Conservation (phyloP, 2,329 filamentous ascomycete genomes). For the Bimuria novae-zelandiae region DNA sequence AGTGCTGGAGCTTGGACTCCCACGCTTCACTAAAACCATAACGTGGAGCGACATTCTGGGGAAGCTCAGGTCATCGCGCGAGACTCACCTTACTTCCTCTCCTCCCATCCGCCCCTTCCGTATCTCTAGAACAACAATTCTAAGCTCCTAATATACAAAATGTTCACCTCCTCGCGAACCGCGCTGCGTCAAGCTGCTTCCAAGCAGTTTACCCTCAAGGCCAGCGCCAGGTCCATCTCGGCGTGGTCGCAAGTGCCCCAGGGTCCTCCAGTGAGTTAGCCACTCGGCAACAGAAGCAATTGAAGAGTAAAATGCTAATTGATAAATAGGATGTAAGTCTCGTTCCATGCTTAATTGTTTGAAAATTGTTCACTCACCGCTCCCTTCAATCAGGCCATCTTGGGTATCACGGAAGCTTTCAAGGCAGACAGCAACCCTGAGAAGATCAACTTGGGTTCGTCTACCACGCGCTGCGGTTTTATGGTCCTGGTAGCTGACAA, state of each 20-base stretch:
- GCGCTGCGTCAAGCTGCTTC: conserved; percentile 45
- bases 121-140: conserved; percentile 7
- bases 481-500: conserved; percentile 24
- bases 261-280: conserved; percentile 81
- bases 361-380: conserved; percentile 22
- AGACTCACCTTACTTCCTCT: conserved; percentile 13
- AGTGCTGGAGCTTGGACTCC: conserved; percentile 8
- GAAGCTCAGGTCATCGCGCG: conserved; percentile 31
- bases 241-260: conserved; percentile 91
- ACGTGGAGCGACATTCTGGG: conserved; percentile 29
- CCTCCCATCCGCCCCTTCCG: conserved; percentile 16
- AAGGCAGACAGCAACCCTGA: conserved; percentile 91
- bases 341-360: conserved; percentile 2
- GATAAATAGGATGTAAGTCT: conserved; percentile 42
- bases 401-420: conserved; percentile 96
- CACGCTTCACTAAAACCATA: conserved; percentile 14
- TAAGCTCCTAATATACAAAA: conserved; percentile 23
- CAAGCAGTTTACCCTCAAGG: conserved; percentile 40
- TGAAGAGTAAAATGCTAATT: conserved; percentile 24
- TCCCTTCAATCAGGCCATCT: conserved; percentile 65
- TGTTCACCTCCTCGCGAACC: conserved; percentile 46
- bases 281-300: conserved; percentile 14
- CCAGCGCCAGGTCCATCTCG: conserved; percentile 67
- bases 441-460: conserved; percentile 94
- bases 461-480: background rate